A percentile compares a stretch with the other conserved stretches of the same genome.
Evolutionary conservation across 1,284 basidiomycete species (phyloP).

Genomic region (Laetiporus sulphureus): DNA sequence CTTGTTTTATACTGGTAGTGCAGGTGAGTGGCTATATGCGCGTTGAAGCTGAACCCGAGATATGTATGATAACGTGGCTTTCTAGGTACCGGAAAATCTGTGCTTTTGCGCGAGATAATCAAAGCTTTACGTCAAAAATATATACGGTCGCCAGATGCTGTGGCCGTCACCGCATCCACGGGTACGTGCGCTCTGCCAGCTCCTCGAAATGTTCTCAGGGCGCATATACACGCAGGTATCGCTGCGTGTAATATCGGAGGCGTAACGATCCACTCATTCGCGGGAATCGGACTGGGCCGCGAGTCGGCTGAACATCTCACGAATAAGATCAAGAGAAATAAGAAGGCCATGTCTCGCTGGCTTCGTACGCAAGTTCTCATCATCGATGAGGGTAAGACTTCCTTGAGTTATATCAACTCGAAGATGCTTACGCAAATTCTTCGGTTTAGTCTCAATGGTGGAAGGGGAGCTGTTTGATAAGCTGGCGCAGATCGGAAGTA

Average conservation of each 20-base stretch:
- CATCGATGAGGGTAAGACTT: conserved; percentile 79
- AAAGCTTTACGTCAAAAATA: conserved; percentile 44
- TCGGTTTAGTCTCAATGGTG: conserved; percentile 80
- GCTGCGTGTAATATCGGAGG: conserved; percentile 91
- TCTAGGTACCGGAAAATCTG: conserved; percentile 87
- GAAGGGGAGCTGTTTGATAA: conserved; percentile 87
- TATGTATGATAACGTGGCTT: neutral
- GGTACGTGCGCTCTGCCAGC: conserved; percentile 43
- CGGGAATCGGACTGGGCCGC: conserved; percentile 78
- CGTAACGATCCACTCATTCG: conserved; percentile 86
- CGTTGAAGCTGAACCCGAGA: no score
- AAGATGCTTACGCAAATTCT: no score
- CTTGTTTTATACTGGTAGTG: conserved; percentile 97
- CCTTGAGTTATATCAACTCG: no score
- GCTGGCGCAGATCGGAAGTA: conserved; percentile 61
- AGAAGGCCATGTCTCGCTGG: conserved; percentile 70
- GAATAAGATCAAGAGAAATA: conserved; percentile 60
- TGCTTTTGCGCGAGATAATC: conserved; percentile 86
- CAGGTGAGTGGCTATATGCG: conserved; percentile 52
- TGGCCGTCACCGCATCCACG: conserved; percentile 89
- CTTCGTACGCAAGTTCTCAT: conserved; percentile 71
- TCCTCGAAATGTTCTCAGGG: no score
- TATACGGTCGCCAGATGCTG: conserved; percentile 39
- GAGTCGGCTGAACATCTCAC: conserved; percentile 53
- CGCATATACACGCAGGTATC: conserved; percentile 74